Percentiles rank a stretch among this genome's conserved stretches.
Evolutionary conservation across 140 eudicot species (phyloP).

Genomic region (Anethum foeniculum): DNA sequence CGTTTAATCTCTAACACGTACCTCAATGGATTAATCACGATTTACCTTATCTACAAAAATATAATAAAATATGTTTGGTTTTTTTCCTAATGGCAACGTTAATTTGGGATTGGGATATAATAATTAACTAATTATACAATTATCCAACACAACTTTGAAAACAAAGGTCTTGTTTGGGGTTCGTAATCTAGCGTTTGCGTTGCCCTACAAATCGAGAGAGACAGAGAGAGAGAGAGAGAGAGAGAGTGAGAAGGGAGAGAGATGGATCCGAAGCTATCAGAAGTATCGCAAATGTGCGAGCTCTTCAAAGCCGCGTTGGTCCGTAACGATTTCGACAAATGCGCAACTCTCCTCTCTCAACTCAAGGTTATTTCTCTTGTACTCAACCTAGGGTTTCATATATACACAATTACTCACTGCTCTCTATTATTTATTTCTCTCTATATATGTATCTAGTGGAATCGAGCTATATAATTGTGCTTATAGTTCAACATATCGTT

Average conservation of each 20-base stretch:
- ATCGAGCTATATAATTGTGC: background rate
- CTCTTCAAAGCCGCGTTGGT: constrained; percentile 74
- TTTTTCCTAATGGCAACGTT: too few relatives aligned
- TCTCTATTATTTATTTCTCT: too few relatives aligned
- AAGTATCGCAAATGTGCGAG: constrained; percentile 53
- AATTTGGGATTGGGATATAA: too few relatives aligned
- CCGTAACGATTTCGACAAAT: constrained; percentile 64
- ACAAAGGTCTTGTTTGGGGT: background rate
- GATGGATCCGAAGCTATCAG: constrained; percentile 84
- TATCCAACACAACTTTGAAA: too few relatives aligned
- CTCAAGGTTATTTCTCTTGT: constrained; percentile 56
- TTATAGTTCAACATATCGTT: background rate
- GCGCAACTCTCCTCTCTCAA: constrained; percentile 56
- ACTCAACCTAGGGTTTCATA: background rate
- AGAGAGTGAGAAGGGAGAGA: background rate
- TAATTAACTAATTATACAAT: too few relatives aligned
- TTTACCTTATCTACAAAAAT: too few relatives aligned
- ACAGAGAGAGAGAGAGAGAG: background rate
- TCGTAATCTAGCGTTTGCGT: background rate
- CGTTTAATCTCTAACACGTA: too few relatives aligned
- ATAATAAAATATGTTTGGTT: too few relatives aligned
- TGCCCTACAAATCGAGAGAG: background rate
- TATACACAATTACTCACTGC: background rate
- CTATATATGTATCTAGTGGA: background rate
- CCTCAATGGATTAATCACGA: too few relatives aligned